Conservation (phyloP, 345 rosid species). For the Laguncularia racemosa region DNA sequence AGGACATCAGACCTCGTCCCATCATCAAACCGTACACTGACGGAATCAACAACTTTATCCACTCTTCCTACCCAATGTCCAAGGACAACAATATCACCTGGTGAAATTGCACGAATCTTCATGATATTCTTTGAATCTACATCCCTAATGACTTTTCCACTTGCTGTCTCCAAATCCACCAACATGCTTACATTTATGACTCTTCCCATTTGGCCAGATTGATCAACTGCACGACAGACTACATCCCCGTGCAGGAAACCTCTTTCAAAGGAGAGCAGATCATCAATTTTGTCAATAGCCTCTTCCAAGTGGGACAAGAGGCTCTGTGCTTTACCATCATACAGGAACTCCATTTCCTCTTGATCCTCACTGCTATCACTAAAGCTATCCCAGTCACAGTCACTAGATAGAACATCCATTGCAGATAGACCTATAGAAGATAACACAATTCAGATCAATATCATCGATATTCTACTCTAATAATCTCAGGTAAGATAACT, state of each 20-base stretch:
- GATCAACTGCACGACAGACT: slow-evolving; percentile 49
- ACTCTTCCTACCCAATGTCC: slow-evolving; percentile 85
- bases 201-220: slow-evolving; percentile 80
- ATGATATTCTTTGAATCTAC: slow-evolving; percentile 54
- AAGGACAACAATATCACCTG: slow-evolving; percentile 63
- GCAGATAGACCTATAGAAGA: slow-evolving; percentile 7
- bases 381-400: slow-evolving; percentile 82
- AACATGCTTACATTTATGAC: slow-evolving; percentile 45
- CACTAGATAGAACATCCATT: slow-evolving; percentile 57
- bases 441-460: neutral
- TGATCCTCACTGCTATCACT: slow-evolving; percentile 80
- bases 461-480: neutral
- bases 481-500: slow-evolving; percentile 13
- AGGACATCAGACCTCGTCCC: slow-evolving; percentile 62
- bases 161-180: slow-evolving; percentile 55
- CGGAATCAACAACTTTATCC: slow-evolving; percentile 51
- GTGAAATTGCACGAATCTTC: slow-evolving; percentile 56
- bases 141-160: slow-evolving; percentile 43
- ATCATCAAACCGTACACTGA: slow-evolving; percentile 59
- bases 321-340: slow-evolving; percentile 50
- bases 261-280: slow-evolving; percentile 79
- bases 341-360: slow-evolving; percentile 51
- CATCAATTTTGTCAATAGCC: slow-evolving; percentile 82
- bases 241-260: slow-evolving; percentile 65
- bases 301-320: slow-evolving; percentile 80